These are phyloP conservation scores for Helianthus annuus DNA, from an alignment of 129 eudicot genomes.

Conservation along the genomic window DNA sequence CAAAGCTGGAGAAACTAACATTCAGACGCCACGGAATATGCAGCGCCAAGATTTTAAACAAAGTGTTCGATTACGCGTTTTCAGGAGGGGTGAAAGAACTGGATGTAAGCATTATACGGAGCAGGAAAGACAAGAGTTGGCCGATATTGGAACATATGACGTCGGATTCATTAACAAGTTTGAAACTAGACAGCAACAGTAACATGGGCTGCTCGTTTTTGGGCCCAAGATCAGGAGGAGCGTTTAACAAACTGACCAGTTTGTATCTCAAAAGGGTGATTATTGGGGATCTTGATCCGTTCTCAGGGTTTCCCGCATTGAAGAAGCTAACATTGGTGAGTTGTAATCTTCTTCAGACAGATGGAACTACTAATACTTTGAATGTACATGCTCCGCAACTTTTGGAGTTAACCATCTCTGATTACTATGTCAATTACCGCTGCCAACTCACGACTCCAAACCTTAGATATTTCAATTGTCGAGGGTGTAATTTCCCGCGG, in stretches of 20 bases:
- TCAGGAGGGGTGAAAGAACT: constrained; percentile 3
- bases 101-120: not conserved
- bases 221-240: not conserved
- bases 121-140: not conserved
- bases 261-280: not conserved
- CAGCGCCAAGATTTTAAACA: not conserved
- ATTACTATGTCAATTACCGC: not conserved
- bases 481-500: not conserved
- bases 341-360: not conserved
- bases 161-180: not conserved
- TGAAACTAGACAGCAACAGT: not conserved
- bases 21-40: not conserved
- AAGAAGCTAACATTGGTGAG: not conserved
- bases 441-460: constrained; percentile 15
- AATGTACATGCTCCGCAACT: not conserved
- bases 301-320: constrained; percentile 16
- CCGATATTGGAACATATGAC: not conserved
- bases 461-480: constrained; percentile 10
- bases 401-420: constrained; percentile 3
- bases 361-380: not conserved
- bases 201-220: not conserved
- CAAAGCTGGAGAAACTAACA: not conserved
- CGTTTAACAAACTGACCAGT: constrained; percentile 6
- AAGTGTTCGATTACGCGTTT: constrained; percentile 11
- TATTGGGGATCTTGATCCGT: constrained; percentile 10